Evolutionary conservation across 441 rosid genomes (phyloP).

Genomic region (Adansonia gregorii): DNA sequence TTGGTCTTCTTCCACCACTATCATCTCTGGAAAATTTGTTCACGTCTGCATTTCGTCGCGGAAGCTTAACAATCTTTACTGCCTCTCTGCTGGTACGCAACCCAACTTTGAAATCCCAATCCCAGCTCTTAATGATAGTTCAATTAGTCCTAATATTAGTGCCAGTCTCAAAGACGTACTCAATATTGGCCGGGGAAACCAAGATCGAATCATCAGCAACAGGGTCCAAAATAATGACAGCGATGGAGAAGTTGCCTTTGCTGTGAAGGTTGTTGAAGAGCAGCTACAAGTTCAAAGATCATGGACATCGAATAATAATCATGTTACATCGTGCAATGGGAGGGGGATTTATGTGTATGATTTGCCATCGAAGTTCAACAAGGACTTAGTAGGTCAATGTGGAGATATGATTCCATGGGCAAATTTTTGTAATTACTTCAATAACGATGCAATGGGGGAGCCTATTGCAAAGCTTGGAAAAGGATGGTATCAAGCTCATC

Average conservation of each 20-base stretch:
- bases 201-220: neutral
- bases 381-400: constrained; percentile 75
- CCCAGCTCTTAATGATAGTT: constrained; percentile 29
- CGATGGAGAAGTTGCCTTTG: constrained; percentile 45
- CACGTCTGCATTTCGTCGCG: constrained; percentile 78
- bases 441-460: constrained; percentile 63
- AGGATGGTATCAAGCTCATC: constrained; percentile 74
- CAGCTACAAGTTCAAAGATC: constrained; percentile 63
- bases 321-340: constrained; percentile 47
- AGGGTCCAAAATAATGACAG: constrained; percentile 20
- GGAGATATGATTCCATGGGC: constrained; percentile 82
- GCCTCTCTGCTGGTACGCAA: constrained; percentile 82
- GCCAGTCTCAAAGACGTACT: neutral
- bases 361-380: constrained; percentile 75
- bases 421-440: constrained; percentile 56
- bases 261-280: constrained; percentile 47
- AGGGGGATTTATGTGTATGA: constrained; percentile 75
- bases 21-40: constrained; percentile 66
- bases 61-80: constrained; percentile 72
- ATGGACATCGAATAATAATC: constrained; percentile 47
- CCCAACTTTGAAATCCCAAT: constrained; percentile 54
- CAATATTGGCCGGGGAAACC: neutral
- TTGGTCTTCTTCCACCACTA: constrained; percentile 78
- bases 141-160: constrained; percentile 13
- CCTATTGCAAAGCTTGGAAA: constrained; percentile 56